Evolutionary conservation across 176 grass and related monocot genomes (phyloP).

Genomic region (Avena insularis): DNA sequence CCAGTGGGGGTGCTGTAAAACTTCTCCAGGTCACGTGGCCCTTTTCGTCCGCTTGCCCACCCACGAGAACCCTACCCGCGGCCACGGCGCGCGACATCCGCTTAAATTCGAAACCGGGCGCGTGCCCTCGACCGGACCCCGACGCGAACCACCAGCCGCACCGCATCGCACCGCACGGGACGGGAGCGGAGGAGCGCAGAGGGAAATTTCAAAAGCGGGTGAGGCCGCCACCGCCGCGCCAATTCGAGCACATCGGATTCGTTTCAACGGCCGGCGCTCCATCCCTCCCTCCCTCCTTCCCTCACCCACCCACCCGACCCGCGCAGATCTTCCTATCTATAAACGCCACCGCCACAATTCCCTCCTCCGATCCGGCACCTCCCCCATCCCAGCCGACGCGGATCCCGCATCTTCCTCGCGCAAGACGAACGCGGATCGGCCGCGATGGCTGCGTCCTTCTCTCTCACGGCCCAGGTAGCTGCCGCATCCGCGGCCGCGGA

Average conservation of each 20-base stretch:
- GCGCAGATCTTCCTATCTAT: constrained; percentile 38
- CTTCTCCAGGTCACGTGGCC: not conserved
- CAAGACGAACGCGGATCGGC: not conserved
- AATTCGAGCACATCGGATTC: constrained; percentile 45
- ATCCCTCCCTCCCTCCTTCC: no score
- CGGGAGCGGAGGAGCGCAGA: not conserved
- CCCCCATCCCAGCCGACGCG: not conserved
- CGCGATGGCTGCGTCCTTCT: constrained; percentile 23
- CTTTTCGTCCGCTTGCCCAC: not conserved
- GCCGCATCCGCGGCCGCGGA: not conserved
- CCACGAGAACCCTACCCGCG: not conserved
- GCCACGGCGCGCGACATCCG: constrained; percentile 12
- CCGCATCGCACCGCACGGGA: not conserved
- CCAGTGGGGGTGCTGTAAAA: no score
- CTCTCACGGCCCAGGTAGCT: constrained; percentile 3
- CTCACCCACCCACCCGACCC: not conserved
- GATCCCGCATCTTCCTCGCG: constrained; percentile 26
- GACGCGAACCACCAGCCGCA: not conserved
- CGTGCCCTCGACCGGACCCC: not conserved
- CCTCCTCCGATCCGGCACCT: constrained; percentile 15
- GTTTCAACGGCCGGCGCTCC: constrained; percentile 39
- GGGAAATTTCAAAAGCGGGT: constrained; percentile 35
- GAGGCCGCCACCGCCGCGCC: constrained; percentile 47
- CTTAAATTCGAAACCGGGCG: constrained; percentile 47
- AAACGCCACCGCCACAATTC: constrained; percentile 23